phyloP scores from a whole-genome alignment of 2,329 filamentous ascomycete species.

The Aspergillus japonicus region DNA sequence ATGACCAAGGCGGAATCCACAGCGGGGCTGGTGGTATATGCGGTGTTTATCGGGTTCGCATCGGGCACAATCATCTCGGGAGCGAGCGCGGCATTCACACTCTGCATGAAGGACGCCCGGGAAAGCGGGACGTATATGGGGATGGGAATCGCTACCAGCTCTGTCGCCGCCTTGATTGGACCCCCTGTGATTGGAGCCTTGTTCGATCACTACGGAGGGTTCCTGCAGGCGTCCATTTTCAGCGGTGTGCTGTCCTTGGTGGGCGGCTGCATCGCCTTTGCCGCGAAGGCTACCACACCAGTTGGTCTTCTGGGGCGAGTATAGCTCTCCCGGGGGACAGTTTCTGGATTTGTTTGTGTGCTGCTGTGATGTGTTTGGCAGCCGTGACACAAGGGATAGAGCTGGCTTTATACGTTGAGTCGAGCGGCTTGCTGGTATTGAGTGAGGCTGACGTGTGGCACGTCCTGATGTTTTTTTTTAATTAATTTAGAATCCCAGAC shows the following conservation, averaged over 20 bases:
- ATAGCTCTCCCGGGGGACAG: not conserved
- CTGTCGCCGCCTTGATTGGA: conserved; percentile 50
- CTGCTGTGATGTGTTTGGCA: not conserved
- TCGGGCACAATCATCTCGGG: conserved; percentile 42
- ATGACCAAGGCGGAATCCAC: conserved; percentile 27
- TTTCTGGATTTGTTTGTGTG: too few species aligned
- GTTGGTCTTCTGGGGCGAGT: conserved; percentile 40
- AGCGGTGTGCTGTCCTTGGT: conserved; percentile 28
- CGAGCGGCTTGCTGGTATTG: not conserved
- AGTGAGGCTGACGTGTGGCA: not conserved
- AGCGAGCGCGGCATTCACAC: conserved; percentile 37
- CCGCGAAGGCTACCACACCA: conserved; percentile 35
- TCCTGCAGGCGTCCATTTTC: conserved; percentile 38
- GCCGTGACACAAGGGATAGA: not conserved
- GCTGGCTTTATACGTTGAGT: not conserved
- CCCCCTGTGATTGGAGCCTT: conserved; percentile 50
- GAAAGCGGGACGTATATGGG: conserved; percentile 43
- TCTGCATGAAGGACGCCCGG: conserved; percentile 28
- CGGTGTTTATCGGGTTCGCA: conserved; percentile 41
- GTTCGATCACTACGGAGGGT: conserved; percentile 44
- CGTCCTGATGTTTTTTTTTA: too few species aligned
- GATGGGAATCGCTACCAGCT: conserved; percentile 32
- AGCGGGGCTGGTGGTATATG: conserved; percentile 31
- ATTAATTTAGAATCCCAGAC: not conserved
- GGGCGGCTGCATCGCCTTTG: conserved; percentile 30